Percentiles rank a stretch among this genome's conserved stretches.
Conservation (phyloP, 2,329 filamentous ascomycete species). For the Arthrobotrys pseudoclavata region DNA sequence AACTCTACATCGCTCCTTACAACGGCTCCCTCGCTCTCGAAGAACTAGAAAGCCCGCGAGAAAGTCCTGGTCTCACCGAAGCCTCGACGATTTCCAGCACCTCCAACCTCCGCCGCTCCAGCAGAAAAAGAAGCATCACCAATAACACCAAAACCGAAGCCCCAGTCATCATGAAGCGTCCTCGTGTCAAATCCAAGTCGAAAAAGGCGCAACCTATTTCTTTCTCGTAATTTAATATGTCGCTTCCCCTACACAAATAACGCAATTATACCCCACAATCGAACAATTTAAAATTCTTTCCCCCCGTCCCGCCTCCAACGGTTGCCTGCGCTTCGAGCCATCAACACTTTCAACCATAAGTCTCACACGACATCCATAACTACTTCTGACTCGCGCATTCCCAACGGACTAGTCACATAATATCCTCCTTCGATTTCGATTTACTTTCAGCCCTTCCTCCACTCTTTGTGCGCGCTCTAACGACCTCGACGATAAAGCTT, state of each 20-base stretch:
- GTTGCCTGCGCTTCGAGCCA: constrained; percentile 23
- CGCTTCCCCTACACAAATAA: constrained; percentile 39
- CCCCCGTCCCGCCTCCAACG: constrained; percentile 25
- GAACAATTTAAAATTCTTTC: constrained; percentile 39
- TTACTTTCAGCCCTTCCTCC: constrained; percentile 6
- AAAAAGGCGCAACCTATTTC: constrained; percentile 32
- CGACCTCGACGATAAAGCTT: constrained; percentile 46
- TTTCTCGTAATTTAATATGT: constrained; percentile 49
- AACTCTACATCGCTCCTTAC: constrained; percentile 52
- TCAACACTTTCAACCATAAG: constrained; percentile 15
- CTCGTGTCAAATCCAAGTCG: constrained; percentile 47
- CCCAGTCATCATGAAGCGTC: constrained; percentile 52
- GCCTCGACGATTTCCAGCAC: constrained; percentile 56
- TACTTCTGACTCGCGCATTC: not conserved
- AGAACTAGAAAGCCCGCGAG: constrained; percentile 49
- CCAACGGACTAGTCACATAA: constrained; percentile 31
- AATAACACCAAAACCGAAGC: constrained; percentile 47
- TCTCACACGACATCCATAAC: constrained; percentile 38
- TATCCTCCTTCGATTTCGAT: constrained; percentile 15
- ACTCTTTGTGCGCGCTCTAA: constrained; percentile 38
- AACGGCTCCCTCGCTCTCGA: constrained; percentile 41
- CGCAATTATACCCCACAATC: constrained; percentile 59
- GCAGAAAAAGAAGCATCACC: constrained; percentile 56
- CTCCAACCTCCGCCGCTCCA: constrained; percentile 45
- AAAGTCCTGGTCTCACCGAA: constrained; percentile 55